Conservation (phyloP, 768 basidiomycete species). For the Trametes cinnabarina region DNA sequence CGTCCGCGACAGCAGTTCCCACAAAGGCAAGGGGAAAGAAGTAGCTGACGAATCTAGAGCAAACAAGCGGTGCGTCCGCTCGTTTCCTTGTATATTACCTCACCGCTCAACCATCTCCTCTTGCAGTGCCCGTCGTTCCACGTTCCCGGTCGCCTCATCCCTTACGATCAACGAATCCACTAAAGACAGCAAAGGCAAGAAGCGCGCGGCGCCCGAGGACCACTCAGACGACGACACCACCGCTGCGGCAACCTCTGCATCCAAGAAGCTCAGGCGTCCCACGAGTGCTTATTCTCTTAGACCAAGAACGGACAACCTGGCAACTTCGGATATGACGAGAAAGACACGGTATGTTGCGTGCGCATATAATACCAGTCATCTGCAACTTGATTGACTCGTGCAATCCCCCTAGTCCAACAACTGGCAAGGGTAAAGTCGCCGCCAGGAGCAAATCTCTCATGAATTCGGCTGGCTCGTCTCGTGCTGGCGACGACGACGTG, state of each 20-base stretch:
- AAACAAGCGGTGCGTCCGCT: conserved; percentile 60
- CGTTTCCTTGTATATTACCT: conserved; percentile 18
- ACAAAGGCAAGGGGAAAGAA: conserved; percentile 68
- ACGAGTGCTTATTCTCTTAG: conserved; percentile 60
- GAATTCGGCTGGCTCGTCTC: conserved; percentile 60
- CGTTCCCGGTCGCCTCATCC: conserved; percentile 42
- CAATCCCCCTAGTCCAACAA: conserved; percentile 40
- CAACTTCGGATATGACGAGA: conserved; percentile 64
- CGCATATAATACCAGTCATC: neutral
- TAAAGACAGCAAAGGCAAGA: conserved; percentile 86
- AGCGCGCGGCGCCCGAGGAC: conserved; percentile 77
- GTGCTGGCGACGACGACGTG: conserved; percentile 66
- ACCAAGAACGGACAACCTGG: conserved; percentile 47
- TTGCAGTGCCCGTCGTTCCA: conserved; percentile 64
- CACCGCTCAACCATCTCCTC: neutral
- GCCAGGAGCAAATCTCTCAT: conserved; percentile 38
- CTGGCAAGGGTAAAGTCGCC: conserved; percentile 54
- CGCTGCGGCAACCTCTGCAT: conserved; percentile 42
- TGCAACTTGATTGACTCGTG: conserved; percentile 10
- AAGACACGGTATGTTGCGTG: conserved; percentile 56
- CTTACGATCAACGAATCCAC: conserved; percentile 73
- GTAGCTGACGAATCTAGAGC: conserved; percentile 50
- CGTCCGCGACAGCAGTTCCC: conserved; percentile 45
- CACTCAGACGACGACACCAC: conserved; percentile 64
- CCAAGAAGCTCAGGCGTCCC: conserved; percentile 58